Conservation (phyloP, 2,329 filamentous ascomycete species). For the Ascochyta viciae-villosae region DNA sequence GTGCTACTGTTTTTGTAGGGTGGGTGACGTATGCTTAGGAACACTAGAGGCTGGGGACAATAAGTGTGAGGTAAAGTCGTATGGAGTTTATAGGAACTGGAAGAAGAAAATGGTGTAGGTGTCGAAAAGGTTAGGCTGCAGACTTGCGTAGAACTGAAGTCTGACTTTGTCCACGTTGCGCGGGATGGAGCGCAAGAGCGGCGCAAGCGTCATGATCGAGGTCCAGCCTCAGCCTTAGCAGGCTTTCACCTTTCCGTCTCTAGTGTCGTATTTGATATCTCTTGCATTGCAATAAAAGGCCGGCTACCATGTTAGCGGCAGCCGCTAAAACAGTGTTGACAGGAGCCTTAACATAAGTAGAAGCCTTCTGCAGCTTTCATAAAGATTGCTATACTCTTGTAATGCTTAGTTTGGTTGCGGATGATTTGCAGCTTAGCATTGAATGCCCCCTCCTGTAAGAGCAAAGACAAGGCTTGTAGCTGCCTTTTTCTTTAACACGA, state of each 20-base stretch:
- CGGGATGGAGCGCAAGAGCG: slow-evolving; percentile 15
- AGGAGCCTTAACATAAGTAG: no score
- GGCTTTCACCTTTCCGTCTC: slow-evolving; percentile 5
- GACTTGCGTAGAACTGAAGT: background rate
- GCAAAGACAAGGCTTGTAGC: no score
- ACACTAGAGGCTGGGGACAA: background rate
- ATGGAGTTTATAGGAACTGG: background rate
- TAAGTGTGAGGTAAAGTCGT: background rate
- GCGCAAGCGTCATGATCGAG: slow-evolving; percentile 21
- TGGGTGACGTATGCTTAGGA: slow-evolving; percentile 10
- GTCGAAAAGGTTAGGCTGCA: background rate
- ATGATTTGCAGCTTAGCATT: no score
- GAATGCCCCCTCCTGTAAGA: no score
- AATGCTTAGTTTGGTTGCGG: no score
- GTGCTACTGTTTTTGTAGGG: background rate
- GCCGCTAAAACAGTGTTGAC: no score
- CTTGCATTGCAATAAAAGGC: no score
- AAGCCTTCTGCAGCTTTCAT: no score
- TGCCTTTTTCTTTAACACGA: no score
- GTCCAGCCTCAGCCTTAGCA: slow-evolving; percentile 1
- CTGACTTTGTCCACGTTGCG: slow-evolving; percentile 22
- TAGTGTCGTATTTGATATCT: background rate
- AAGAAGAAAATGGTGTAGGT: background rate
- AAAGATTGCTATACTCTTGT: no score
- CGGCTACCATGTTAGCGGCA: no score